Evolutionary conservation across 2,329 filamentous ascomycete species (phyloP).

Genomic region (Xylaria sp.): DNA sequence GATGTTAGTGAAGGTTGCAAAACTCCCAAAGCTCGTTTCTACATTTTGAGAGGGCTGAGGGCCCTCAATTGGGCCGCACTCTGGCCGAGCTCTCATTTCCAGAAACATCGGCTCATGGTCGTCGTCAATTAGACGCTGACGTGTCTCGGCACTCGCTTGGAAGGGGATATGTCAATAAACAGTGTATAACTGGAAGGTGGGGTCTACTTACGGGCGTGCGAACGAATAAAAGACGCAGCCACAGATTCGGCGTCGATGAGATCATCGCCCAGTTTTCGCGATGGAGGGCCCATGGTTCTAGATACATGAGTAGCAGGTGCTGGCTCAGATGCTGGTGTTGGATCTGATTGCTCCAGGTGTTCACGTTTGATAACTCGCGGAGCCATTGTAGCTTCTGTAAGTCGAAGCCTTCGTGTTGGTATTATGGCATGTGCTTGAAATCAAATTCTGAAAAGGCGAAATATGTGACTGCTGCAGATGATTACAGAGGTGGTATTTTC

Average conservation of each 20-base stretch:
- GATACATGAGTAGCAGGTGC: slow-evolving; percentile 24
- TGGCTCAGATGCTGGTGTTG: slow-evolving; percentile 24
- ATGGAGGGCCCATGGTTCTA: slow-evolving; percentile 42
- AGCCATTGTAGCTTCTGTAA: slow-evolving; percentile 29
- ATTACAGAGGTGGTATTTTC: neutral
- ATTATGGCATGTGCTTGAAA: slow-evolving; percentile 5
- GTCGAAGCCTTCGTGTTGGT: neutral
- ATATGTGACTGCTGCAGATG: neutral
- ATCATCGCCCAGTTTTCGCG: slow-evolving; percentile 36
- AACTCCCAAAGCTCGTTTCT: slow-evolving; percentile 47
- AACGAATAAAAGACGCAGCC: slow-evolving; percentile 42
- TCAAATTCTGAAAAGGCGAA: neutral
- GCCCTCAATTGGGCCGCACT: slow-evolving; percentile 24
- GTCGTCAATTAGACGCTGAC: slow-evolving; percentile 41
- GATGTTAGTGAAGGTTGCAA: slow-evolving; percentile 62
- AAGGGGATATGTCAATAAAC: slow-evolving; percentile 20
- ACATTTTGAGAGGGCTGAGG: slow-evolving; percentile 44
- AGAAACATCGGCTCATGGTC: slow-evolving; percentile 45
- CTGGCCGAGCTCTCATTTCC: slow-evolving; percentile 41
- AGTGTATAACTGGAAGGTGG: neutral
- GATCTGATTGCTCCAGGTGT: slow-evolving; percentile 23
- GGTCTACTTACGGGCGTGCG: slow-evolving; percentile 44
- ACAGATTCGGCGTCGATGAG: slow-evolving; percentile 39
- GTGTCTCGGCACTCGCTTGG: slow-evolving; percentile 45
- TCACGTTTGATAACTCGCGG: slow-evolving; percentile 40